A percentile compares a stretch with the other conserved stretches of the same genome.
phyloP scores from a whole-genome alignment of 1,139 yeast genomes.

The Pichia sp. region DNA sequence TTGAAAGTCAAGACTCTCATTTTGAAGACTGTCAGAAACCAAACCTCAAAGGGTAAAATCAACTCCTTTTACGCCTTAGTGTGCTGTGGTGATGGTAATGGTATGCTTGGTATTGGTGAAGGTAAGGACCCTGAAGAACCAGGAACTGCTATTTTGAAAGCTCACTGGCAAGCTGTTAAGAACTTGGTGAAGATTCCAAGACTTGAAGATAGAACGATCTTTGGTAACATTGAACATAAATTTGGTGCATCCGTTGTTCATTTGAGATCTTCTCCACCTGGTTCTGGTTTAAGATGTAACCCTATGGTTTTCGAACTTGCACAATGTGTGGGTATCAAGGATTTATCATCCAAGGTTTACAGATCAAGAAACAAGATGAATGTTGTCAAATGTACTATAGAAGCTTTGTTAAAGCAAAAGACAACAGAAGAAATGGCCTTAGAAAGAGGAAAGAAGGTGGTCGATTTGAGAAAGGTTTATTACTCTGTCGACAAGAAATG shows the following conservation, averaged over 20 bases:
- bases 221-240: conserved; percentile 76
- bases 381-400: conserved; percentile 84
- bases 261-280: conserved; percentile 84
- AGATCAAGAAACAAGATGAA: conserved; percentile 93
- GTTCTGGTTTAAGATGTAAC: conserved; percentile 90
- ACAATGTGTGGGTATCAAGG: conserved; percentile 92
- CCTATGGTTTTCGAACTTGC: conserved; percentile 89
- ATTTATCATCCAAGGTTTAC: conserved; percentile 84
- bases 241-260: conserved; percentile 82
- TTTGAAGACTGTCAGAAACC: conserved; percentile 80
- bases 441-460: conserved; percentile 91
- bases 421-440: conserved; percentile 83
- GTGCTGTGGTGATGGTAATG: conserved; percentile 88
- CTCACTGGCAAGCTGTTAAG: conserved; percentile 92
- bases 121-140: conserved; percentile 84
- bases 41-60: conserved; percentile 91
- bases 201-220: conserved; percentile 85
- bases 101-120: conserved; percentile 93
- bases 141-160: conserved; percentile 72
- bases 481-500: conserved; percentile 39
- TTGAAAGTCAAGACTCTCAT: conserved; percentile 63
- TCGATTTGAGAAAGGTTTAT: conserved; percentile 87
- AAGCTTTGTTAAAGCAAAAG: conserved; percentile 74
- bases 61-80: conserved; percentile 79
- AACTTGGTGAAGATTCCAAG: conserved; percentile 78